Evolutionary conservation across 129 eudicot genomes (phyloP), one percentile per base, ranked within the genome.

Genomic region (Helianthus tuberosus): DNA sequence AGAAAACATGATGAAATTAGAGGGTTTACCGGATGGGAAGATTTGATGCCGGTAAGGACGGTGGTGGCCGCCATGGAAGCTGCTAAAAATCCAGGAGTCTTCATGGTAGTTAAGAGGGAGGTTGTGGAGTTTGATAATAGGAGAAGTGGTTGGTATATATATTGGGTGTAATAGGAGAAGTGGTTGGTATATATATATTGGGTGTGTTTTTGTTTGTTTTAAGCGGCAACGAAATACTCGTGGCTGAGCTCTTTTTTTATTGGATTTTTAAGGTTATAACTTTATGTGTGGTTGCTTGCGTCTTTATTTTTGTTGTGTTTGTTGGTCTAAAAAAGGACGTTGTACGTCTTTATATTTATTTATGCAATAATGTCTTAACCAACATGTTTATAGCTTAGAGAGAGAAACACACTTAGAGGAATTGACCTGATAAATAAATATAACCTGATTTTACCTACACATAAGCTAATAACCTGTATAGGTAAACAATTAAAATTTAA

Each of bases 61-160:
- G 70, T 43, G 12, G 88, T 72, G 5, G 84, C 81, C 46, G 85
- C 88, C 54, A 76, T 69, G 25, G 88, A 76, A 13, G 88, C 85
- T 17, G 83, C 88, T 13, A 73, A 6, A 47, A 84, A 52, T 43
- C 78, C 85, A 23, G 83, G 81, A 12, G 41, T 80, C 85, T 77
- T 84, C 88, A 80, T 84, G 75, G 44, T 65, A 8, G 57, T 54
- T 55, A 17, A 43, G 10, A 29, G 41, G 4, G 27, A 3, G 38
- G n/a, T 65, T 71, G 59, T 39, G 35, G 74, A 59, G 75, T 72
- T 64, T 75, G 62, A 64, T 72, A 54, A 64, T n/a, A 53, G 66
- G 80, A 49, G 46, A 41, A 41, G 62, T 71, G 29, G 66, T 10
- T 60, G 55, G 43, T 68, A 68, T 73, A 68, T 84, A 84, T 84